A percentile compares a stretch with the other conserved stretches of the same genome.
Evolutionary conservation across 768 basidiomycete species (phyloP).

Genomic region (Coprinopsis cinerea): DNA sequence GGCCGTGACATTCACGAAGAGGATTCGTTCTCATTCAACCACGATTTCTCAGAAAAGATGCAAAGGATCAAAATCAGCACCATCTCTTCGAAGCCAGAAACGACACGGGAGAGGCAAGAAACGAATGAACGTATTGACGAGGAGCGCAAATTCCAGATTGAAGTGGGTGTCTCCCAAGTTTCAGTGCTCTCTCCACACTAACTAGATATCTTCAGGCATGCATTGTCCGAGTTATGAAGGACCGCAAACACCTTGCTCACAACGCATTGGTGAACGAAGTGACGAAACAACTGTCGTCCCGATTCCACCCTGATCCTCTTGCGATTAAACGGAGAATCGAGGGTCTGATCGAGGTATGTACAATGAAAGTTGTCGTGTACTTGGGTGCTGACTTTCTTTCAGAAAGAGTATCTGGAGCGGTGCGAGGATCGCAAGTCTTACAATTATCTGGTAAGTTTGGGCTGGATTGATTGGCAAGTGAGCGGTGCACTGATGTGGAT

Average conservation of each 20-base stretch:
- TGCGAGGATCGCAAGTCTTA: conserved; percentile 86
- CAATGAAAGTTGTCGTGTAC: not conserved
- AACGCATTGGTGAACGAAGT: conserved; percentile 89
- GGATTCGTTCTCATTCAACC: conserved; percentile 90
- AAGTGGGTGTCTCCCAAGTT: conserved; percentile 48
- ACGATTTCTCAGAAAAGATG: conserved; percentile 70
- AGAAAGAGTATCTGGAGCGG: conserved; percentile 94
- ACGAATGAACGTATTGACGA: conserved; percentile 89
- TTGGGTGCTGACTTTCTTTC: conserved; percentile 1
- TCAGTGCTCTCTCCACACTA: not conserved
- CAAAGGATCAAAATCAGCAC: conserved; percentile 93
- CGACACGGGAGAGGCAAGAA: conserved; percentile 78
- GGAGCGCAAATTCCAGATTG: conserved; percentile 82
- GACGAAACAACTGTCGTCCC: conserved; percentile 72
- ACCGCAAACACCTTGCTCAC: conserved; percentile 83
- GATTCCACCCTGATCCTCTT: conserved; percentile 83
- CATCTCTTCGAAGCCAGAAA: conserved; percentile 84
- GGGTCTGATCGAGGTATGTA: conserved; percentile 80
- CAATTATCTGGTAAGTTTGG: conserved; percentile 55
- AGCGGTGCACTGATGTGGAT: conserved; percentile 12
- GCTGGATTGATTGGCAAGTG: not conserved
- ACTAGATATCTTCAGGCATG: conserved; percentile 62
- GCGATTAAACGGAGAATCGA: conserved; percentile 94
- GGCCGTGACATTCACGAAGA: conserved; percentile 70
- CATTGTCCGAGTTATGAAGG: conserved; percentile 97